Evolutionary conservation across 495 filamentous ascomycete species (phyloP).

Genomic region (Aspergillus incahuasiensis): DNA sequence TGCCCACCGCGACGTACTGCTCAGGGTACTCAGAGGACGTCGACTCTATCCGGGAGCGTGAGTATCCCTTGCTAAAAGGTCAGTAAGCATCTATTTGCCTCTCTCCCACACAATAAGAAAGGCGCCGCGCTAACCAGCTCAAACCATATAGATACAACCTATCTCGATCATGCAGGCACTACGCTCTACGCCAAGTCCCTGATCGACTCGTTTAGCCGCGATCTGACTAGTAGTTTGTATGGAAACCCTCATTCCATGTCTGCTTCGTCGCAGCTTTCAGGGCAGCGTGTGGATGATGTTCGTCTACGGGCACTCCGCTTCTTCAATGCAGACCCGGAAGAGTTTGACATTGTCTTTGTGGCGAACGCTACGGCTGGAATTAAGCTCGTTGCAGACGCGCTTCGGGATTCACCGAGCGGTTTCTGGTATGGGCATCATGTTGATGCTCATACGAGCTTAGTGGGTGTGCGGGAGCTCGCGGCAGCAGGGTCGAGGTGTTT

Average conservation of each 20-base stretch:
- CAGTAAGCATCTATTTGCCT: constrained; percentile 17
- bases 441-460: constrained; percentile 82
- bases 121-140: background rate
- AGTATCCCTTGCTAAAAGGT: constrained; percentile 88
- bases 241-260: constrained; percentile 93
- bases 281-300: constrained; percentile 68
- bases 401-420: constrained; percentile 56
- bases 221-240: constrained; percentile 74
- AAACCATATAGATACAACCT: constrained; percentile 56
- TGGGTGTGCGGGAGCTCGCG: constrained; percentile 76
- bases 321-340: constrained; percentile 77
- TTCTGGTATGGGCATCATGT: constrained; percentile 83
- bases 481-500: constrained; percentile 60
- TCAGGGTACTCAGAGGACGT: constrained; percentile 60
- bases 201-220: constrained; percentile 68
- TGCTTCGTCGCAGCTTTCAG: constrained; percentile 70
- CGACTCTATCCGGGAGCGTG: constrained; percentile 60
- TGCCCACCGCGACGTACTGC: constrained; percentile 15
- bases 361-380: constrained; percentile 89
- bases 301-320: constrained; percentile 68
- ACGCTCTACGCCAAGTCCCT: constrained; percentile 77
- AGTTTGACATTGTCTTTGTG: constrained; percentile 88
- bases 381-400: constrained; percentile 75
- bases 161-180: constrained; percentile 91
- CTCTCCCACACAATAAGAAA: background rate